A percentile compares a stretch with the other conserved stretches of the same genome.
These are phyloP conservation scores for Endothia cerciana DNA, from an alignment of 2,329 filamentous ascomycete genomes.

Conservation along the genomic window DNA sequence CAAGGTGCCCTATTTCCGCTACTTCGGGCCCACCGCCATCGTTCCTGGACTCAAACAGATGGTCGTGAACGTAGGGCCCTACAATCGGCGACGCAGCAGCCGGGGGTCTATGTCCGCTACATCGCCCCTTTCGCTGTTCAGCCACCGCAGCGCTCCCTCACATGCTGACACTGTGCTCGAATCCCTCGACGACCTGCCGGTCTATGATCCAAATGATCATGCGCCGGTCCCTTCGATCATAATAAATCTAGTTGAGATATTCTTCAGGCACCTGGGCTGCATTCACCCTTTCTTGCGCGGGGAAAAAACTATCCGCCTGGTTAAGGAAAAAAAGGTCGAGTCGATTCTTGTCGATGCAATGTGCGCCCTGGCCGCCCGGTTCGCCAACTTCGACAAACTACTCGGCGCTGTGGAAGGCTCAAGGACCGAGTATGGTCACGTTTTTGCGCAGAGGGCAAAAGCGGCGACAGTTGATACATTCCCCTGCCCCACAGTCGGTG, in stretches of 20 bases:
- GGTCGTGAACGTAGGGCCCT: conserved; percentile 70
- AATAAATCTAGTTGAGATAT: conserved; percentile 75
- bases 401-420: conserved; percentile 51
- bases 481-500: conserved; percentile 79
- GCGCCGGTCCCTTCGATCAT: conserved; percentile 76
- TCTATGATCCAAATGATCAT: conserved; percentile 75
- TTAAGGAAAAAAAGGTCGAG: conserved; percentile 81
- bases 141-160: conserved; percentile 44
- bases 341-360: conserved; percentile 86
- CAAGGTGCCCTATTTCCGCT: conserved; percentile 85
- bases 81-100: conserved; percentile 65
- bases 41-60: conserved; percentile 92
- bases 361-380: conserved; percentile 79
- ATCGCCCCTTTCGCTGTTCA: conserved; percentile 49
- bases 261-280: conserved; percentile 81
- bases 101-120: conserved; percentile 59
- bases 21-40: conserved; percentile 89
- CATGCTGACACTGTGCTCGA: conserved; percentile 48
- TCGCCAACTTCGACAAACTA: conserved; percentile 66
- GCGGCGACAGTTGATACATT: conserved; percentile 83
- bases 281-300: conserved; percentile 83
- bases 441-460: conserved; percentile 82
- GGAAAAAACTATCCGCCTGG: conserved; percentile 71
- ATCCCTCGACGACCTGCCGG: conserved; percentile 61
- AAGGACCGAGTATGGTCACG: conserved; percentile 71